Conservation (phyloP, 2,329 filamentous ascomycete genomes). For the Trichophyton mentagrophytes region DNA sequence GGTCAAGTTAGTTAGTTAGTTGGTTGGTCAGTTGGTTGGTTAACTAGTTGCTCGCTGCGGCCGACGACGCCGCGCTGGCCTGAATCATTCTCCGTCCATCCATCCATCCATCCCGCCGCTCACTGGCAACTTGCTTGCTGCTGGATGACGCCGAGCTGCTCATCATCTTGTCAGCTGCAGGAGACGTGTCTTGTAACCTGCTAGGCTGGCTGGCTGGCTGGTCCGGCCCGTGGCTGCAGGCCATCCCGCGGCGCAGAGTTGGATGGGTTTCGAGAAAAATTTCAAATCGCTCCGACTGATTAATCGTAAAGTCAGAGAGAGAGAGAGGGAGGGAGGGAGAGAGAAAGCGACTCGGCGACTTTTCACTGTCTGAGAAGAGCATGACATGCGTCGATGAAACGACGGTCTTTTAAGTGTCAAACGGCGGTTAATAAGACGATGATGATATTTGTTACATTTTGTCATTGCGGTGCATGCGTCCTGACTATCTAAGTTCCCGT, state of each 20-base stretch:
- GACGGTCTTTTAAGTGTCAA: background rate
- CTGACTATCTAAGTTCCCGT: no score
- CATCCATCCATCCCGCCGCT: background rate
- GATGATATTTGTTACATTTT: no score
- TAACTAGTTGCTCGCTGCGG: background rate
- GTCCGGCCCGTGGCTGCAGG: background rate
- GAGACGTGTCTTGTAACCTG: background rate
- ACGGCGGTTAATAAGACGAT: no score
- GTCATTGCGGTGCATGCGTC: no score
- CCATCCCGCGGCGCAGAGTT: background rate
- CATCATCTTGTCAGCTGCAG: background rate
- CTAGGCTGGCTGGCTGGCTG: background rate
- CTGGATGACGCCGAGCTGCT: background rate
- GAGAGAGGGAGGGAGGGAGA: no score
- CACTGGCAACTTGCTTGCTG: background rate
- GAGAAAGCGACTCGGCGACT: background rate
- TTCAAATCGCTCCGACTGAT: background rate
- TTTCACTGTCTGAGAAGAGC: background rate
- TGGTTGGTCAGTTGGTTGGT: no score
- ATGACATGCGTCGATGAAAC: background rate
- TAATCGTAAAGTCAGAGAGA: background rate
- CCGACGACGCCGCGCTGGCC: background rate
- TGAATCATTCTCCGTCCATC: background rate
- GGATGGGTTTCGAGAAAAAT: background rate
- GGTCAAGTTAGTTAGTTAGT: no score